phyloP scores from a whole-genome alignment of 2,329 filamentous ascomycete genomes.

The Ascochyta fabae region DNA sequence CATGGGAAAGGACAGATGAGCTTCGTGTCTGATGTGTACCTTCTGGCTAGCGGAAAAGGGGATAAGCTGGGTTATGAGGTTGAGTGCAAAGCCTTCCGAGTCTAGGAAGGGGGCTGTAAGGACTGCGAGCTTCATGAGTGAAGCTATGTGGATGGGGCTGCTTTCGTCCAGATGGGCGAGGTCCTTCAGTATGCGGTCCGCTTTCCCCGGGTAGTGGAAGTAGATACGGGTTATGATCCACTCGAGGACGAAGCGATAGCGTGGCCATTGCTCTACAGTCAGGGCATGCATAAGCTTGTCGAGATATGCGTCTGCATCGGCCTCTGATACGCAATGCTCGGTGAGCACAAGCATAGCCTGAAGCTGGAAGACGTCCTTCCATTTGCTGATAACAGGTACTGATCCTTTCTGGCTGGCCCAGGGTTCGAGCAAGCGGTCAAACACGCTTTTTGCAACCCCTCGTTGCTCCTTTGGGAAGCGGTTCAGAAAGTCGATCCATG shows the following conservation, averaged over 20 bases:
- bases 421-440: constrained; percentile 48
- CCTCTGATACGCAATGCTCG: constrained; percentile 44
- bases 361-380: constrained; percentile 58
- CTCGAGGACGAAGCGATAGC: constrained; percentile 56
- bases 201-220: constrained; percentile 41
- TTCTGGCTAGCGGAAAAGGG: constrained; percentile 57
- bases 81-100: constrained; percentile 47
- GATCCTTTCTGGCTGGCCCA: constrained; percentile 54
- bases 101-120: constrained; percentile 49
- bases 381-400: constrained; percentile 53
- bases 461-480: constrained; percentile 43
- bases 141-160: constrained; percentile 56
- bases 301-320: constrained; percentile 43
- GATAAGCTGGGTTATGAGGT: constrained; percentile 52
- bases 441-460: constrained; percentile 32
- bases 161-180: constrained; percentile 51
- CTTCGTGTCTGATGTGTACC: constrained; percentile 60
- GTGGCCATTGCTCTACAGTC: constrained; percentile 55
- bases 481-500: constrained; percentile 54
- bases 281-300: constrained; percentile 50
- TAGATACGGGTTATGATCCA: constrained; percentile 57
- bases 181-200: constrained; percentile 44
- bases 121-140: constrained; percentile 56
- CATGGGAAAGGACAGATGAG: constrained; percentile 56
- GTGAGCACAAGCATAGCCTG: constrained; percentile 54